Conservation (phyloP, 192 early-diverging fungal species). For the Coemansia sp. region DNA sequence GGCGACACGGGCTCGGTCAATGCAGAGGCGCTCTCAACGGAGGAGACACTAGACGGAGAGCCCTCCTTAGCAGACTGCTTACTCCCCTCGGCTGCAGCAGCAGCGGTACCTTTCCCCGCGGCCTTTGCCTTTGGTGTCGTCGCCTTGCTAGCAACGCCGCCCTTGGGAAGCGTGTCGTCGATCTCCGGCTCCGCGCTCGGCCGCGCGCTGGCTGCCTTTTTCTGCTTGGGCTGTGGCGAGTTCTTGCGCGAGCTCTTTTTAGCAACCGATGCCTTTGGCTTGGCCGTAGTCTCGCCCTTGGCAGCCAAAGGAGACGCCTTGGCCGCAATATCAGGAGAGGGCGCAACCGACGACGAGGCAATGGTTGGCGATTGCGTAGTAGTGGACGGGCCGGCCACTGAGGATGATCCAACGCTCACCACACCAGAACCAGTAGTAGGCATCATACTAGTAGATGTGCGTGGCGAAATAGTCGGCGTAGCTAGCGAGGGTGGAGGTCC, state of each 20-base stretch:
- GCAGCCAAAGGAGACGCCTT: not conserved
- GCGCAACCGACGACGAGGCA: constrained; percentile 2
- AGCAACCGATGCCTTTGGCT: constrained; percentile 30
- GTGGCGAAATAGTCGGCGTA: constrained; percentile 16
- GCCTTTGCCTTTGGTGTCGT: not conserved
- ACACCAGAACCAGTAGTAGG: not conserved
- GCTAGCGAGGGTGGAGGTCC: constrained; percentile 21
- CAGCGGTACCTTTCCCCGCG: not conserved
- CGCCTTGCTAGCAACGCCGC: not conserved
- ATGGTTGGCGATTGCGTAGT: not conserved
- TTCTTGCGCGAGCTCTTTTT: constrained; percentile 50
- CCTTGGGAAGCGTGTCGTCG: not conserved
- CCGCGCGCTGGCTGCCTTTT: constrained; percentile 11
- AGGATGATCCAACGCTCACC: not conserved
- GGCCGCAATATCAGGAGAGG: constrained; percentile 1
- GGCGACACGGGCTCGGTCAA: not conserved
- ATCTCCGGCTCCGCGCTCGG: constrained; percentile 29
- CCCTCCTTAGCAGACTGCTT: constrained; percentile 12
- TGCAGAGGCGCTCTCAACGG: not conserved
- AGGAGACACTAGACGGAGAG: not conserved
- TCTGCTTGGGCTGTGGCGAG: constrained; percentile 48
- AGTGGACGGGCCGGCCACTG: not conserved
- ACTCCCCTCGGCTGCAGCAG: not conserved
- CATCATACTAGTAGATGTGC: not conserved
- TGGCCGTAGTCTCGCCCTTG: constrained; percentile 16